Conservation (phyloP, 1,284 basidiomycete species). For the Rhodofomes roseus region DNA sequence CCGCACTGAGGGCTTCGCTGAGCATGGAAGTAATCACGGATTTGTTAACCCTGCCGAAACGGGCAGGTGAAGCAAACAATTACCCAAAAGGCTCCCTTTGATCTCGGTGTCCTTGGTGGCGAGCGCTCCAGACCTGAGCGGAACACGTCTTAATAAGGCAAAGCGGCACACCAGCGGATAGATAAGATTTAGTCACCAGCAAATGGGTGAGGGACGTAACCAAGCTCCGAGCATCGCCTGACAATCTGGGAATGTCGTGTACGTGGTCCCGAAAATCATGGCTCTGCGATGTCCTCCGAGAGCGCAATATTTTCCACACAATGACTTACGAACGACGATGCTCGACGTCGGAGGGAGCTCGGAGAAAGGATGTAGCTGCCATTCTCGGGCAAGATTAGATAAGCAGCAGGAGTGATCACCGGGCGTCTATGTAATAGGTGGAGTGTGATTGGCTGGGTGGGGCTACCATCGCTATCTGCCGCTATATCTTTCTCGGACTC, state of each 20-base stretch:
- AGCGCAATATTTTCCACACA: neutral
- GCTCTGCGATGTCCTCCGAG: neutral
- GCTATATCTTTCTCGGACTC: slow-evolving; percentile 9
- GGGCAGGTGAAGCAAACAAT: neutral
- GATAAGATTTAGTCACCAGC: slow-evolving; percentile 9
- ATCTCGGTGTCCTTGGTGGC: neutral
- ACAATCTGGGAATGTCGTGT: neutral
- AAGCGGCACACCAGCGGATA: slow-evolving; percentile 8
- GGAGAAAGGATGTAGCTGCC: neutral
- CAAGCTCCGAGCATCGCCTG: neutral
- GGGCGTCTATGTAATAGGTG: slow-evolving; percentile 5
- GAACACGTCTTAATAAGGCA: neutral
- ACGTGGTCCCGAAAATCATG: neutral
- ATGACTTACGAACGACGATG: neutral
- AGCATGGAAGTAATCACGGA: neutral
- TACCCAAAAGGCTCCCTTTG: slow-evolving; percentile 1
- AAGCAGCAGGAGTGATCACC: slow-evolving; percentile 3
- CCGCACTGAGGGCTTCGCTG: neutral
- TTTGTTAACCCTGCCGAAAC: neutral
- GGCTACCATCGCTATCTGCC: slow-evolving; percentile 6
- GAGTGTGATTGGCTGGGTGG: neutral
- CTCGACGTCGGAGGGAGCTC: neutral
- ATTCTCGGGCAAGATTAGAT: slow-evolving; percentile 5
- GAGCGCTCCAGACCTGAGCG: neutral
- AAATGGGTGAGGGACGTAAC: neutral